Evolutionary conservation across 371 early-diverging fungal species (phyloP), one percentile per base, ranked within the genome.

Genomic region (Mortierella sp.): DNA sequence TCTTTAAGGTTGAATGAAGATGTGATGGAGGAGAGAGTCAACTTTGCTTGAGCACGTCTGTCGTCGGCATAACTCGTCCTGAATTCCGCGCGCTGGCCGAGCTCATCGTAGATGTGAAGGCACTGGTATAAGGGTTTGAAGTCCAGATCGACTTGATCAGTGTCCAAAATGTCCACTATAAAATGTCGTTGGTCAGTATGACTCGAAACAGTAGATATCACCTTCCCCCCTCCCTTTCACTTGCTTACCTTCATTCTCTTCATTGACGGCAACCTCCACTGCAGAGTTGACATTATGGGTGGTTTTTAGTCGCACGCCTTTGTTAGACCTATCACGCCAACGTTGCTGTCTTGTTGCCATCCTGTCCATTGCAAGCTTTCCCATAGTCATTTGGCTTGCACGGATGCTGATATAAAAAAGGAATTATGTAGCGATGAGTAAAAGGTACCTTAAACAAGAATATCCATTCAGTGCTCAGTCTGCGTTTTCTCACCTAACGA

Each of bases 91-190:
- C 94, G 90, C 55, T 92, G 92, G 2, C 96, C 97, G 11, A 99
- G 90, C 22, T 96, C 95, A 68, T 95, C 95, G 79, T 97, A 92
- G 47, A 99, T 97, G 75, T 98, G 97, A 52, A 98, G 89, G 74
- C 98, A 96, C 83, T 96, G 96, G 86, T 96, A 98, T 61, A 99
- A 87, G 16, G 99, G 97, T 73, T 93, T 93, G 85, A 98, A 95
- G 80, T 98, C 97, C 65, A 99, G 89, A 28, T 93, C 86, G 11
- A 94, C 87, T 18, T 91, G 89, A 3, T 90, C 89, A 40, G 88
- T 85, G 73, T 94, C 93, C 61, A 93, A 57, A 35, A 91, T 86
- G 65, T 92, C 89, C 39, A 89, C 93, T 94, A 78, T 43, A 39
- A 20, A 51, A 24, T 20, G 8, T 40, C 55, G 0, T 24, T 28